phyloP scores from a whole-genome alignment of 2,329 filamentous ascomycete species.

The Penicillium janthinellum region DNA sequence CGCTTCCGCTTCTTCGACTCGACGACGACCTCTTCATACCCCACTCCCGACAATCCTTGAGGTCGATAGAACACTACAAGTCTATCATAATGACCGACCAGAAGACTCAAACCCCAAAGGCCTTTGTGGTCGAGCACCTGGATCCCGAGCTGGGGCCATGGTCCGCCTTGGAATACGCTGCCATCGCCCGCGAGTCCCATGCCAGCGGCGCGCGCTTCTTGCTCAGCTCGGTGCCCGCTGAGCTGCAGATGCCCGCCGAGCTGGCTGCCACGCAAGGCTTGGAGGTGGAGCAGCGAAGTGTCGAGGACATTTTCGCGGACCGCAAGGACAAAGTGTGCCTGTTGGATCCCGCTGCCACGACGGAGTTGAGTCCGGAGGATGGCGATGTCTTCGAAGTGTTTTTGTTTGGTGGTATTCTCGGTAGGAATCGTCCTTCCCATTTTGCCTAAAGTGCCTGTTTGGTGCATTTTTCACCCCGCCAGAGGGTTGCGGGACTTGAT shows the following conservation, averaged over 20 bases:
- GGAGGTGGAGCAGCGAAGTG: constrained; percentile 71
- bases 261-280: constrained; percentile 66
- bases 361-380: constrained; percentile 82
- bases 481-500: neutral
- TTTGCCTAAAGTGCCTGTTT: neutral
- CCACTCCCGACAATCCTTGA: neutral
- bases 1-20: constrained; percentile 4
- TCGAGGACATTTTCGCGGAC: constrained; percentile 77
- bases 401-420: constrained; percentile 92
- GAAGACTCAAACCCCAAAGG: constrained; percentile 54
- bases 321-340: constrained; percentile 80
- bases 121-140: constrained; percentile 93
- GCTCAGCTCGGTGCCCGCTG: constrained; percentile 75
- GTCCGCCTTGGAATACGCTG: constrained; percentile 89
- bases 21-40: neutral
- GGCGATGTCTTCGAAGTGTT: constrained; percentile 84
- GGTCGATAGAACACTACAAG: neutral
- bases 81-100: constrained; percentile 28
- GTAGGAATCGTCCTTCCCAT: constrained; percentile 50
- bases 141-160: constrained; percentile 91
- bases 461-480: neutral
- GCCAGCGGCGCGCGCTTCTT: constrained; percentile 69
- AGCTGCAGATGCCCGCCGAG: constrained; percentile 61
- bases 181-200: constrained; percentile 80
- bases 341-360: constrained; percentile 79